Evolutionary conservation across 495 filamentous ascomycete genomes (phyloP).

Genomic region (Glarea lozoyensis): DNA sequence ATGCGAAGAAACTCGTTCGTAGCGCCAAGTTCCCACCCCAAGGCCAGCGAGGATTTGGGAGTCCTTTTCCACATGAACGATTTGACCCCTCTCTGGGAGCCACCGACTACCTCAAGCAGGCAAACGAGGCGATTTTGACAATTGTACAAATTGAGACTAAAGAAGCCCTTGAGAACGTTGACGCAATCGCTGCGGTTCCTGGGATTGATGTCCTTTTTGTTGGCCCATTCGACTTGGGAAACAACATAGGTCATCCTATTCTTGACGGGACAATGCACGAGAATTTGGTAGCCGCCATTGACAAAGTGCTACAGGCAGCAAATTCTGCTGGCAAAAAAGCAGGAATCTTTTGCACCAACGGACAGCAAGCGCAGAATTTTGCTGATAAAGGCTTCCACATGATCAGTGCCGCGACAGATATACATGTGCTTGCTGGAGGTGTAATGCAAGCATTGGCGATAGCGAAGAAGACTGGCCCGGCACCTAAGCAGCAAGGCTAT

Average conservation of each 20-base stretch:
- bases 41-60: slow-evolving; percentile 57
- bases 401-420: slow-evolving; percentile 58
- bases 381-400: slow-evolving; percentile 69
- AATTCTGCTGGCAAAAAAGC: slow-evolving; percentile 60
- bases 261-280: slow-evolving; percentile 49
- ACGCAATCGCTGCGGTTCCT: slow-evolving; percentile 61
- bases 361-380: slow-evolving; percentile 52
- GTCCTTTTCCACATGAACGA: slow-evolving; percentile 55
- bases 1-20: slow-evolving; percentile 47
- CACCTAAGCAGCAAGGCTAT: too few species aligned
- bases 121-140: slow-evolving; percentile 61
- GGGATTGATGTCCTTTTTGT: slow-evolving; percentile 71
- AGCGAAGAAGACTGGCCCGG: slow-evolving; percentile 34
- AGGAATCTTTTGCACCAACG: slow-evolving; percentile 68
- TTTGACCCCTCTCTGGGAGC: slow-evolving; percentile 45
- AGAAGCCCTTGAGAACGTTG: slow-evolving; percentile 59
- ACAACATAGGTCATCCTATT: slow-evolving; percentile 68
- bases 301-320: slow-evolving; percentile 52
- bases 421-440: slow-evolving; percentile 39
- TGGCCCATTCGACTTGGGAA: slow-evolving; percentile 70
- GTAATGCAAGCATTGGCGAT: slow-evolving; percentile 33
- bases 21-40: slow-evolving; percentile 59
- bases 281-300: slow-evolving; percentile 60
- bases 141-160: slow-evolving; percentile 79
- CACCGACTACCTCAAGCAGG: slow-evolving; percentile 63